Evolutionary conservation across 257 asterid genomes (phyloP).

Genomic region (Salvia hispanica): DNA sequence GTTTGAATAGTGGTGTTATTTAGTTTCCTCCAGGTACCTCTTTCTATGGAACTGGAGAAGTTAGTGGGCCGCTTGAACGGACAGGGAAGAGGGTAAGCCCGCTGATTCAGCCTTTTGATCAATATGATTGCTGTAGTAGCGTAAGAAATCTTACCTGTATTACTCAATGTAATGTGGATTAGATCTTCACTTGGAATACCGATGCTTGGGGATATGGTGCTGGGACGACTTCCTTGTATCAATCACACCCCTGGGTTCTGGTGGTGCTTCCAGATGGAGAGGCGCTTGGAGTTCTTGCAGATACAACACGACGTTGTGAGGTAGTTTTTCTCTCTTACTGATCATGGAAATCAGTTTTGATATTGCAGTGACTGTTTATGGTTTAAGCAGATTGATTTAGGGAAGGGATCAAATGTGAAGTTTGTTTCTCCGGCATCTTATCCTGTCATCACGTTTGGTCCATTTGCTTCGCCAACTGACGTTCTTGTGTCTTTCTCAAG

Average conservation of each 20-base stretch:
- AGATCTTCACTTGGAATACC: conserved; percentile 88
- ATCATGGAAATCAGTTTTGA: not conserved
- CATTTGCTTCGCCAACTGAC: conserved; percentile 83
- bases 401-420: conserved; percentile 57
- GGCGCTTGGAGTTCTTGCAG: conserved; percentile 93
- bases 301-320: conserved; percentile 90
- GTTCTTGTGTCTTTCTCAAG: conserved; percentile 75
- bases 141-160: not conserved
- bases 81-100: conserved; percentile 85
- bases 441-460: conserved; percentile 85
- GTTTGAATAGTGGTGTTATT: conserved; percentile 27
- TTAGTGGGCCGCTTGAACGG: conserved; percentile 60
- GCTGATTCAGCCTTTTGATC: conserved; percentile 15
- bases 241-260: conserved; percentile 99
- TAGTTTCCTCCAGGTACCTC: conserved; percentile 85
- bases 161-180: conserved; percentile 21
- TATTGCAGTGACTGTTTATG: conserved; percentile 25
- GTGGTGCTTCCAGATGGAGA: conserved; percentile 84
- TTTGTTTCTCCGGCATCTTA: conserved; percentile 56
- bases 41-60: conserved; percentile 97
- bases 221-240: conserved; percentile 90
- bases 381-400: conserved; percentile 74
- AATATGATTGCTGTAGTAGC: not conserved
- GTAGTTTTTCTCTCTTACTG: conserved; percentile 41
- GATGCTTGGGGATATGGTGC: conserved; percentile 95